Percentiles rank a stretch among this genome's conserved stretches.
phyloP scores from a whole-genome alignment of 139 green algal species.

The Coelastrella sp. region DNA sequence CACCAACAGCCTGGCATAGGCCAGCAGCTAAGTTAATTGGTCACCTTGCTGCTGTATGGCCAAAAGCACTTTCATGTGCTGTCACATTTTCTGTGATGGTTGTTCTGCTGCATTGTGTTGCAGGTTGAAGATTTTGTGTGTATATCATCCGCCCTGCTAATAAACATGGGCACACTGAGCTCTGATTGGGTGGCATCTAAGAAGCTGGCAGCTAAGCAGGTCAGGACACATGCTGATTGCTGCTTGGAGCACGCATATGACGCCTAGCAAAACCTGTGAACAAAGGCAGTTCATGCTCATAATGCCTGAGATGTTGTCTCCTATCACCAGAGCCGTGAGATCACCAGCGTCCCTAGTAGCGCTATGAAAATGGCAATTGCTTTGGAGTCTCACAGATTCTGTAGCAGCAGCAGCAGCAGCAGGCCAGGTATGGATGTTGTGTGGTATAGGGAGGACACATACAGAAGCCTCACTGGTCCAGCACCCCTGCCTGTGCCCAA shows the following conservation, averaged over 20 bases:
- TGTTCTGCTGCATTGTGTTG: neutral
- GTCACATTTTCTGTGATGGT: too few relatives aligned
- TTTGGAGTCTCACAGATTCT: too few relatives aligned
- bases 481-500: too few relatives aligned
- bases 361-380: too few relatives aligned
- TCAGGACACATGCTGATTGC: slow-evolving; percentile 14
- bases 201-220: slow-evolving; percentile 71
- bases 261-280: neutral
- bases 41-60: too few relatives aligned
- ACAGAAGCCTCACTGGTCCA: too few relatives aligned
- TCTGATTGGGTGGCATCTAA: slow-evolving; percentile 75
- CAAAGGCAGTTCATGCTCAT: neutral
- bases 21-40: neutral
- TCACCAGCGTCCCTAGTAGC: too few relatives aligned
- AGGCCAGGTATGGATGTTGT: too few relatives aligned
- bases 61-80: too few relatives aligned
- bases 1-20: neutral
- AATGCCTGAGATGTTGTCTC: too few relatives aligned
- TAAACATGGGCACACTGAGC: slow-evolving; percentile 88
- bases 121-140: slow-evolving; percentile 73
- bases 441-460: too few relatives aligned
- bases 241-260: neutral
- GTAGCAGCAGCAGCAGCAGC: neutral
- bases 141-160: slow-evolving; percentile 72
- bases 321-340: too few relatives aligned